Evolutionary conservation across 495 filamentous ascomycete species (phyloP).

Genomic region (Penicillium bialowiezense): DNA sequence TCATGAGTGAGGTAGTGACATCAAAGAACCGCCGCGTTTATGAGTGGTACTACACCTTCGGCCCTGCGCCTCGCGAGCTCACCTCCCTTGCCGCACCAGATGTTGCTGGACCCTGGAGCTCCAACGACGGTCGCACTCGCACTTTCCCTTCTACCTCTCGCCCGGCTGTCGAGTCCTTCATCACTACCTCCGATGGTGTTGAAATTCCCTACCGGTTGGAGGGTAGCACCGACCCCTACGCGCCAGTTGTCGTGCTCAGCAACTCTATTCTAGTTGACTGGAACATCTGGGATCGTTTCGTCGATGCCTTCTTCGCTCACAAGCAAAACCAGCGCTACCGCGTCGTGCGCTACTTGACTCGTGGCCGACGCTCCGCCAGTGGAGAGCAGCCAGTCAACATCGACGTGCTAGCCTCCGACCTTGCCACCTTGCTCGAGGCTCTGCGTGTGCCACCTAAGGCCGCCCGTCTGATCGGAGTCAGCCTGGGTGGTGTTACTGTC

Average conservation of each 20-base stretch:
- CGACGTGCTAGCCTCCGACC: conserved; percentile 64
- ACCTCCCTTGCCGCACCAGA: conserved; percentile 37
- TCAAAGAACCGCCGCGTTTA: conserved; percentile 56
- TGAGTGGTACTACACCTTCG: conserved; percentile 75
- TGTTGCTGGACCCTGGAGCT: conserved; percentile 43
- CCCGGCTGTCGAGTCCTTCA: conserved; percentile 59
- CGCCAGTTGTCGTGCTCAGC: conserved; percentile 66
- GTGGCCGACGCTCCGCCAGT: conserved; percentile 52
- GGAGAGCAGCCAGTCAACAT: conserved; percentile 52
- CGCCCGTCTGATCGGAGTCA: conserved; percentile 66
- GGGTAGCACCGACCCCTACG: conserved; percentile 60
- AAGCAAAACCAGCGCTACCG: conserved; percentile 60
- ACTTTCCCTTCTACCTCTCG: conserved; percentile 50
- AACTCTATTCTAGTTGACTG: conserved; percentile 73
- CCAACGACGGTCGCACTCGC: conserved; percentile 51
- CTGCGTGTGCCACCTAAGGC: conserved; percentile 57
- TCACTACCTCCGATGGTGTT: conserved; percentile 66
- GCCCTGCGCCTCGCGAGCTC: conserved; percentile 67
- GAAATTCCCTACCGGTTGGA: conserved; percentile 70
- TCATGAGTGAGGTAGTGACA: conserved; percentile 56
- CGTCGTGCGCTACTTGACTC: conserved; percentile 67
- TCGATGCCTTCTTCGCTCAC: conserved; percentile 57
- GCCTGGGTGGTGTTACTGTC: conserved; percentile 72
- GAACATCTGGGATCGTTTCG: conserved; percentile 74
- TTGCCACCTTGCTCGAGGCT: conserved; percentile 55